Percentiles rank a stretch among this genome's conserved stretches.
Conservation (phyloP, 257 asterid genomes). For the Solanum ahanhuiri region DNA sequence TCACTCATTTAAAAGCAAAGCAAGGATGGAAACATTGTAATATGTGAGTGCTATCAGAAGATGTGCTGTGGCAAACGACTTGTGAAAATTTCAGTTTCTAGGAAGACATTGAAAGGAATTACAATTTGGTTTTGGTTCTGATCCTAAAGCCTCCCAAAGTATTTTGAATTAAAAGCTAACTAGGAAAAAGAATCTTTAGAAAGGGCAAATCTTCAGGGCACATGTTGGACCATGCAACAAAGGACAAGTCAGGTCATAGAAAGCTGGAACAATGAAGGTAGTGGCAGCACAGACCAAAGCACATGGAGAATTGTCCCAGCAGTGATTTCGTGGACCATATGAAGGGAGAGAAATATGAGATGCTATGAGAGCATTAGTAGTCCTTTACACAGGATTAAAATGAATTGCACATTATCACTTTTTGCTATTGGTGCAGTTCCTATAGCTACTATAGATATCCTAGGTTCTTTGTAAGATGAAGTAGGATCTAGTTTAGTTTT, state of each 20-base stretch:
- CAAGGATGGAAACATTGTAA: neutral
- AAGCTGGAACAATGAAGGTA: neutral
- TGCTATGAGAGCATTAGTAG: too few species aligned
- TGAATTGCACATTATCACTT: too few species aligned
- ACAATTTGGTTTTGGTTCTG: neutral
- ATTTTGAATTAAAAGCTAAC: neutral
- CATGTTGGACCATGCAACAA: too few species aligned
- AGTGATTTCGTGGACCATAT: too few species aligned
- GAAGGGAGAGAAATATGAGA: too few species aligned
- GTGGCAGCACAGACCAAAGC: neutral
- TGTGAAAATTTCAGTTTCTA: neutral
- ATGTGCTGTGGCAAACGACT: neutral
- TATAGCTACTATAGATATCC: too few species aligned
- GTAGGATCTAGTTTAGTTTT: too few species aligned
- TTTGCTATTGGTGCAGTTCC: too few species aligned
- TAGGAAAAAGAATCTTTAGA: neutral
- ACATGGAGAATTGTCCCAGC: neutral
- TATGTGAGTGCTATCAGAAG: neutral
- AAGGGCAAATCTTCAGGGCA: neutral
- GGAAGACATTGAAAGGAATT: neutral
- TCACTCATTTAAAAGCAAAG: neutral
- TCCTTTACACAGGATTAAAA: too few species aligned
- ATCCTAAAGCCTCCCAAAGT: neutral
- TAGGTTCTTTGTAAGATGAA: too few species aligned
- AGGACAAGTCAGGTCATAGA: neutral